Conservation (phyloP, 148 eudicot species). For the Amaranthus cruentus region DNA sequence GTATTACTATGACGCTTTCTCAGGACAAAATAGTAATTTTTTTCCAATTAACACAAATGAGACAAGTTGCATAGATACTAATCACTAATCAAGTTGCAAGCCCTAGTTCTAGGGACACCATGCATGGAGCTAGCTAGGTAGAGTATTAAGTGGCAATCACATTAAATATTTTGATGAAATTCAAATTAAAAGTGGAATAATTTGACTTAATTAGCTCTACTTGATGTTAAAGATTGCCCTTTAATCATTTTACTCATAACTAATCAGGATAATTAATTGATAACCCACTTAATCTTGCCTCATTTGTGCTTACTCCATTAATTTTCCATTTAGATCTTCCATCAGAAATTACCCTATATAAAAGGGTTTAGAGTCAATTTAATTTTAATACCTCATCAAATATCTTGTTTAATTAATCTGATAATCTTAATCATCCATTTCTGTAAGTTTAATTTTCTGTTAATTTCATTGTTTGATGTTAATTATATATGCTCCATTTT, state of each 20-base stretch:
- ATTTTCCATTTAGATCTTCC: background rate
- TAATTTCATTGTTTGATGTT: background rate
- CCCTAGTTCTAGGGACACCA: too few species aligned
- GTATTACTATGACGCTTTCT: too few species aligned
- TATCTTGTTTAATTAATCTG: too few species aligned
- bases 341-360: background rate
- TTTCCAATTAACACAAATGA: too few species aligned
- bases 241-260: background rate
- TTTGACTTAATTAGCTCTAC: background rate
- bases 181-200: background rate
- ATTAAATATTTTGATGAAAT: background rate
- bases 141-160: background rate
- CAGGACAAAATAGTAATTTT: too few species aligned
- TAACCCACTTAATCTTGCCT: background rate
- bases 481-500: too few species aligned
- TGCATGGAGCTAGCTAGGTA: too few species aligned
- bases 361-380: background rate
- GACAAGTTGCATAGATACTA: too few species aligned
- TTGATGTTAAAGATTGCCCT: background rate
- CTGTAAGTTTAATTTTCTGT: background rate
- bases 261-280: background rate
- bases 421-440: background rate
- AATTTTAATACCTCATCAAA: background rate
- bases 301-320: conserved; percentile 4
- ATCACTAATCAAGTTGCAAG: too few species aligned